A percentile compares a stretch with the other conserved stretches of the same genome.
These are phyloP conservation scores for Tuber indicum DNA, from an alignment of 495 filamentous ascomycete genomes.

Conservation along the genomic window DNA sequence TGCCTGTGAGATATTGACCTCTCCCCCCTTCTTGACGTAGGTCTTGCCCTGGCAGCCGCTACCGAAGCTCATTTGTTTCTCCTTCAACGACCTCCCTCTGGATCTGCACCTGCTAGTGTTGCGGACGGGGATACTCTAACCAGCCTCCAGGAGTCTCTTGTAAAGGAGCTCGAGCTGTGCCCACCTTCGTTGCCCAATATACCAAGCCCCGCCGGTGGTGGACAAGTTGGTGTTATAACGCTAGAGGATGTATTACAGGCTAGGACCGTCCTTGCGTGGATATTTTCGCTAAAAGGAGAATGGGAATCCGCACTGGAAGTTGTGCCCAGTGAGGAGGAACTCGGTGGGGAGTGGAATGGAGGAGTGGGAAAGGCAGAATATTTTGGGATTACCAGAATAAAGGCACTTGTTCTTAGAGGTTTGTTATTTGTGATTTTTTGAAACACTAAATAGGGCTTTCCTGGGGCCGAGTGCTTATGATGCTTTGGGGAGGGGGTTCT, in stretches of 20 bases:
- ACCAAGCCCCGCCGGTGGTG: slow-evolving; percentile 36
- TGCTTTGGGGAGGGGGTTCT: background rate
- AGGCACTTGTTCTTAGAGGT: slow-evolving; percentile 41
- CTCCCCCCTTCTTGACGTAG: slow-evolving; percentile 10
- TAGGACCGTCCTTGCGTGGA: slow-evolving; percentile 37
- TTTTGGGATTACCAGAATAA: slow-evolving; percentile 40
- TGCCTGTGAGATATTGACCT: slow-evolving; percentile 18
- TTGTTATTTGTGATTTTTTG: slow-evolving; percentile 16
- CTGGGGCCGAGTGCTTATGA: slow-evolving; percentile 8
- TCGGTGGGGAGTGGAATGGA: slow-evolving; percentile 29
- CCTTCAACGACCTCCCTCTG: slow-evolving; percentile 20
- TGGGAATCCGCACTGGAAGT: slow-evolving; percentile 32
- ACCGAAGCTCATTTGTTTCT: slow-evolving; percentile 36
- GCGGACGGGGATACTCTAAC: slow-evolving; percentile 18
- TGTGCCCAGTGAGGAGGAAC: slow-evolving; percentile 38
- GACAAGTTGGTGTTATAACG: slow-evolving; percentile 30
- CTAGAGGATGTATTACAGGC: slow-evolving; percentile 39
- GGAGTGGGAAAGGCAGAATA: slow-evolving; percentile 39
- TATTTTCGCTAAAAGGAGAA: slow-evolving; percentile 31
- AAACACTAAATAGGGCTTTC: slow-evolving; percentile 4
- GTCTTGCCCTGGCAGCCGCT: slow-evolving; percentile 33
- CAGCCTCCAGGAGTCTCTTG: slow-evolving; percentile 23
- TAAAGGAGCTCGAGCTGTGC: slow-evolving; percentile 23
- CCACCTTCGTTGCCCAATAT: slow-evolving; percentile 19
- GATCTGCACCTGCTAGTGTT: slow-evolving; percentile 9